Evolutionary conservation across 306 rosid genomes (phyloP), one percentile per base, ranked within the genome.

Genomic region (Malus sylvestris): DNA sequence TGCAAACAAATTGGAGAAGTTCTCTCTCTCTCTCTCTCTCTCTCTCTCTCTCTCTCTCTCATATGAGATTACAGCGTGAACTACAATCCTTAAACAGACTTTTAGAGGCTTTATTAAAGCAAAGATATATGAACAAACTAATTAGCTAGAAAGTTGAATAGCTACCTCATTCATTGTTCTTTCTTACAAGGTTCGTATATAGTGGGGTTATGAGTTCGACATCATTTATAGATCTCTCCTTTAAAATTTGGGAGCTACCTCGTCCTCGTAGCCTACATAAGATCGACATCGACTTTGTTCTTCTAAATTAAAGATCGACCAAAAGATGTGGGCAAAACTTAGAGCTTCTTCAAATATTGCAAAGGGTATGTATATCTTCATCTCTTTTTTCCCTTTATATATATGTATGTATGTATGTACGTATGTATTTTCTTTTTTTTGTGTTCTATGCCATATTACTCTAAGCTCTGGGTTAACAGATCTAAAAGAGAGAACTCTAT

Each of bases 311-410:
- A 63, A 30, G 42, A 63, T 29, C 42, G n/a, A 30, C 68, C 68
- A 73, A 69, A 77, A 66, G 51, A 85, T 84, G 93, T 78, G 78
- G 74, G 33, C 86, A 65, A 89, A 80, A 71, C 44, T 79, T 68
- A 78, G 65, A 69, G 44, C 84, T 78, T 61, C 84, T 76, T 61
- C 70, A 38, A 78, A 67, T 70, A 52, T 49, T 62, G 35, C 18
- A 19, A 63, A 70, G 65, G 83, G 85, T 85, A 82, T 33, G 78
- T 66, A 20, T 19, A 8, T 35, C 45, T 66, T 45, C 32, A 8
- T 30, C 8, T 78, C 20, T 29, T 58, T 22, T 61, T 23, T 42
- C 52, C 42, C 55, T 14, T 38, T 38, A 49, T 49, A 4, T 0
- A 2, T 35, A 2, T 35, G 0, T 35, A 1, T 35, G 8, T 33